Evolutionary conservation across 306 rosid genomes (phyloP).

Genomic region (Mucuna pruriens): DNA sequence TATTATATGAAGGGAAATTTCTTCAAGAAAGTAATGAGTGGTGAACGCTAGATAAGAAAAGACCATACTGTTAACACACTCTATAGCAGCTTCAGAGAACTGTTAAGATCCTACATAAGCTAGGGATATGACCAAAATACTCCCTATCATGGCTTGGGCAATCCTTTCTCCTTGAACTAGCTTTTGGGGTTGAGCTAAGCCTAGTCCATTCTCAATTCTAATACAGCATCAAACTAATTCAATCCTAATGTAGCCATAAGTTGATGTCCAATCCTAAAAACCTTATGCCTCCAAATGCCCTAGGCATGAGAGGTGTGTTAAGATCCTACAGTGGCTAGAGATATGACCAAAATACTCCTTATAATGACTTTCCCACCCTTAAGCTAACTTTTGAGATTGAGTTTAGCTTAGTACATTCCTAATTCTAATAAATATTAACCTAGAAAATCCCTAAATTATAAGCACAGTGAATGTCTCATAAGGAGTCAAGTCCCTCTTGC

Average conservation of each 20-base stretch:
- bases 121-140: background rate
- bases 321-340: background rate
- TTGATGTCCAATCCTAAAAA: background rate
- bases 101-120: background rate
- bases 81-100: background rate
- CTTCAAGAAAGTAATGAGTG: background rate
- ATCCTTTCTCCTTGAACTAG: background rate
- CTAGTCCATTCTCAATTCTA: background rate
- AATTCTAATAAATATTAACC: background rate
- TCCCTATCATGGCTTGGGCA: background rate
- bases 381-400: too few relatives aligned
- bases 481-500: background rate
- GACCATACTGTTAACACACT: background rate
- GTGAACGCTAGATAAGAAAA: constrained; percentile 4
- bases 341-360: too few relatives aligned
- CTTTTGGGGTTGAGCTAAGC: background rate
- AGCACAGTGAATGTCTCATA: background rate
- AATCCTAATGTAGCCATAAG: background rate
- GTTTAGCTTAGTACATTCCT: too few relatives aligned
- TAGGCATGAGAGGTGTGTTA: background rate
- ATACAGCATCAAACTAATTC: background rate
- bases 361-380: too few relatives aligned
- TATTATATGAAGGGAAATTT: background rate
- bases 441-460: background rate
- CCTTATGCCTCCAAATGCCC: background rate